Percentiles rank a stretch among this genome's conserved stretches.
These are phyloP conservation scores for Arabidopsis thaliana DNA, from an alignment of 345 rosid species.

Conservation along the genomic window DNA sequence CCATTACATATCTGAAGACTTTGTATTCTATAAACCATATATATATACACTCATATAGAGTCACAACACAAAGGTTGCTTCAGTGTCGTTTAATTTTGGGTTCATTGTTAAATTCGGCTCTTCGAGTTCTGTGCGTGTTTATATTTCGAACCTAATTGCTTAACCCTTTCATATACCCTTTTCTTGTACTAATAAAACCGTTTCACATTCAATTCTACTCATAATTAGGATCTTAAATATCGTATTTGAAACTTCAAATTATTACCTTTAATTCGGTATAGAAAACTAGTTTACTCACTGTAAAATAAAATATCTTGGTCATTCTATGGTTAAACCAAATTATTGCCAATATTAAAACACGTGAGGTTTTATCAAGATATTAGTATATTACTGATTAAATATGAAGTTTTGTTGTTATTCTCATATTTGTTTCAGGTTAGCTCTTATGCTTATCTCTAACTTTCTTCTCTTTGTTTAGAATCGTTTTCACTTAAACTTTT, in stretches of 20 bases:
- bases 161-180: constrained; percentile 30
- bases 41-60: not conserved
- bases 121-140: constrained; percentile 35
- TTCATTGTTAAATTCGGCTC: constrained; percentile 19
- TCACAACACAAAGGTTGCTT: constrained; percentile 13
- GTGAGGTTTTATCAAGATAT: not conserved
- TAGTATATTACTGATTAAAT: not conserved
- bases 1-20: not conserved
- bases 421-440: too few relatives aligned
- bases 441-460: too few relatives aligned
- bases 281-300: not conserved
- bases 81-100: constrained; percentile 5
- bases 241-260: constrained; percentile 2
- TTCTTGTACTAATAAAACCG: not conserved
- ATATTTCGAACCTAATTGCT: constrained; percentile 6
- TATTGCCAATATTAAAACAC: not conserved
- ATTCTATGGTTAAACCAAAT: not conserved
- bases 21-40: not conserved
- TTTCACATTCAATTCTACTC: constrained; percentile 22
- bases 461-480: too few relatives aligned
- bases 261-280: not conserved
- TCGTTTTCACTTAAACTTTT: too few relatives aligned
- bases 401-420: too few relatives aligned
- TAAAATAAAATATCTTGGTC: not conserved
- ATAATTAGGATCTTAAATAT: constrained; percentile 1